Base-by-base conservation (phyloP, 2,329 filamentous ascomycete genomes). In the Nemania abortiva region DNA sequence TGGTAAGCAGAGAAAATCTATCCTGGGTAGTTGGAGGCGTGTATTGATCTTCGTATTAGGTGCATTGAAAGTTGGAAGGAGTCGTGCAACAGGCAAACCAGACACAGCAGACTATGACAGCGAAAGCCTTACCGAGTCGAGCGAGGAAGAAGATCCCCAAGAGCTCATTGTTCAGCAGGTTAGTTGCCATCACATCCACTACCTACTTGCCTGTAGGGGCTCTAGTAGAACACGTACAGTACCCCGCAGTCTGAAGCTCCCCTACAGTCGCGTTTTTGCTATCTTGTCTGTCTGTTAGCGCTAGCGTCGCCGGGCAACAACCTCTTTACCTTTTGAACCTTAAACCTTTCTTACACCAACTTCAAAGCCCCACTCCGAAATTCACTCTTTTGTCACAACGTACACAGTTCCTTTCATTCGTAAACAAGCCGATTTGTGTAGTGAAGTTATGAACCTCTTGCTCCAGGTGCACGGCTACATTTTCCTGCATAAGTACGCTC, bases 101-200 rank as follows among this genome's bases (percentile, higher is more conserved):
- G 69, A 71, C 22, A 34, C 60, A 20, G 42, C 57, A 13, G 66
- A 62, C 6, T 63, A 63, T 63, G 66, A 69, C 22, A 70, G 61
- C 54, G 67, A 70, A 20, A 68, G 62, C 37, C 42, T 49, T 22
- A 54, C 56, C 31, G 70, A 72, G 11, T 70, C 68, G 20, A 72
- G 70, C 57, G 68, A 69, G 1, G 70, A 72, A 34, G 70, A 72
- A 18, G 70, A 70, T 18, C 53, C 63, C 13, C 34, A 47, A 56
- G 65, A 72, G 37, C 42, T 62, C 20, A 47, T 57, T 47, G 65
- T 70, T 60, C 65, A 60, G 27, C 49, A 70, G 55, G 68, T 72
- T 13, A 62, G 68, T 69, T 45, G 27, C 6, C 18, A 47, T 50
- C 10, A 10, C 49, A 59, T 59, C 39, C 20, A 20, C 15, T 54